phyloP scores from a whole-genome alignment of 257 asterid species.

The Salvia miltiorrhiza region DNA sequence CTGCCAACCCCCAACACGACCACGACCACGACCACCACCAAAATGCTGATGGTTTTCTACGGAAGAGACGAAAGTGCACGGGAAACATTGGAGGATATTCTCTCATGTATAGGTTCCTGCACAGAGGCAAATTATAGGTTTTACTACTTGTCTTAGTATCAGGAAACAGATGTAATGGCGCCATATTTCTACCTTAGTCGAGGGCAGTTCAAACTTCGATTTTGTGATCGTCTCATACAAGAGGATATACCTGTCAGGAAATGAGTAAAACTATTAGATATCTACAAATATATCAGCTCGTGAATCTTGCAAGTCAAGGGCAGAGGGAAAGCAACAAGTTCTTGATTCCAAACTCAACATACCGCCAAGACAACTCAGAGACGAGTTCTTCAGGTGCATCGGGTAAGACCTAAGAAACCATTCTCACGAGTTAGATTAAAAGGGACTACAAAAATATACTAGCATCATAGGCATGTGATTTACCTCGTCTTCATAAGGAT shows the following conservation, averaged over 20 bases:
- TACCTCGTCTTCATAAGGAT: slow-evolving; percentile 93
- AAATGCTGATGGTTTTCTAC: slow-evolving; percentile 9
- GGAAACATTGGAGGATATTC: slow-evolving; percentile 65
- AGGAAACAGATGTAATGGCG: neutral
- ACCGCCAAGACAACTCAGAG: slow-evolving; percentile 94
- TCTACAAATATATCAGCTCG: neutral
- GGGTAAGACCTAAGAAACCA: slow-evolving; percentile 64
- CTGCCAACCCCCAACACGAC: neutral
- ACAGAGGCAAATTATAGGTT: slow-evolving; percentile 14
- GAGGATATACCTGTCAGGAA: slow-evolving; percentile 64
- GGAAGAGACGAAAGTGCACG: slow-evolving; percentile 50
- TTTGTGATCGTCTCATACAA: slow-evolving; percentile 80
- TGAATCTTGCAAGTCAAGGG: too few relatives aligned
- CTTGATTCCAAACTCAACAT: slow-evolving; percentile 22
- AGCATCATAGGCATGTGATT: neutral
- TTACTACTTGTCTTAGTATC: neutral
- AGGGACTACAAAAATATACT: neutral
- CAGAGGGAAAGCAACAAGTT: too few relatives aligned
- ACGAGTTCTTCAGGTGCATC: slow-evolving; percentile 90
- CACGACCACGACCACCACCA: neutral
- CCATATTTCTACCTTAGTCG: slow-evolving; percentile 41
- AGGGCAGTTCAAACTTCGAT: slow-evolving; percentile 57
- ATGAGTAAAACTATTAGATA: slow-evolving; percentile 10
- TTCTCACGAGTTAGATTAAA: slow-evolving; percentile 12
- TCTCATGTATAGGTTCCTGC: slow-evolving; percentile 80